These are phyloP conservation scores for Suillus subaureus DNA, from an alignment of 768 basidiomycete genomes.

Conservation along the genomic window DNA sequence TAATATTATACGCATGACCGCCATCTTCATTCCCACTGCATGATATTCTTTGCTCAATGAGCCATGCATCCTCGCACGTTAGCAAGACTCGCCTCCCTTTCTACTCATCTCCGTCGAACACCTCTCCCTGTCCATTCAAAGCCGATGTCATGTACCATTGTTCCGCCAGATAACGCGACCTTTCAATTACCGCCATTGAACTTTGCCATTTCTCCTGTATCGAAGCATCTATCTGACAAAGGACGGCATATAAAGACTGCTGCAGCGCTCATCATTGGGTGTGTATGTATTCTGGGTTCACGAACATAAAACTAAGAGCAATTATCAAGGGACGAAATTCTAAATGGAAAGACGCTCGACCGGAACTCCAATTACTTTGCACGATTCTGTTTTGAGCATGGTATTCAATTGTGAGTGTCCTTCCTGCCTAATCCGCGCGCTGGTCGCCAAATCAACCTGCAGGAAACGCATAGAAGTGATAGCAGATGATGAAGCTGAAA, in stretches of 20 bases:
- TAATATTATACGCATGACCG: slow-evolving; percentile 3
- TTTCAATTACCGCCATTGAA: neutral
- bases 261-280: slow-evolving; percentile 79
- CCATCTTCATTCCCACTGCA: slow-evolving; percentile 11
- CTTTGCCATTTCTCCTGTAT: slow-evolving; percentile 59
- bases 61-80: slow-evolving; percentile 18
- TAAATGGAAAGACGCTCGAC: slow-evolving; percentile 90
- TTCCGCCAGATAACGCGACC: neutral
- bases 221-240: slow-evolving; percentile 67
- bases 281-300: slow-evolving; percentile 19
- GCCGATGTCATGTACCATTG: slow-evolving; percentile 11
- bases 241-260: slow-evolving; percentile 74
- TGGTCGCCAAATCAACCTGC: slow-evolving; percentile 17
- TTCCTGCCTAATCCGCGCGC: neutral
- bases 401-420: slow-evolving; percentile 66
- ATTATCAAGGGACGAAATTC: slow-evolving; percentile 73
- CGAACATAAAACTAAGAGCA: neutral
- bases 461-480: slow-evolving; percentile 92
- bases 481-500: slow-evolving; percentile 87
- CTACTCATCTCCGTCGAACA: slow-evolving; percentile 14
- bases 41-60: slow-evolving; percentile 8
- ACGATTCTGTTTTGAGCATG: slow-evolving; percentile 86
- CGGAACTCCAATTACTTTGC: slow-evolving; percentile 87
- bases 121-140: neutral
- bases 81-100: slow-evolving; percentile 18